A percentile compares a stretch with the other conserved stretches of the same genome.
Conservation (phyloP, 371 early-diverging fungal genomes). For the Mortierella sp. region DNA sequence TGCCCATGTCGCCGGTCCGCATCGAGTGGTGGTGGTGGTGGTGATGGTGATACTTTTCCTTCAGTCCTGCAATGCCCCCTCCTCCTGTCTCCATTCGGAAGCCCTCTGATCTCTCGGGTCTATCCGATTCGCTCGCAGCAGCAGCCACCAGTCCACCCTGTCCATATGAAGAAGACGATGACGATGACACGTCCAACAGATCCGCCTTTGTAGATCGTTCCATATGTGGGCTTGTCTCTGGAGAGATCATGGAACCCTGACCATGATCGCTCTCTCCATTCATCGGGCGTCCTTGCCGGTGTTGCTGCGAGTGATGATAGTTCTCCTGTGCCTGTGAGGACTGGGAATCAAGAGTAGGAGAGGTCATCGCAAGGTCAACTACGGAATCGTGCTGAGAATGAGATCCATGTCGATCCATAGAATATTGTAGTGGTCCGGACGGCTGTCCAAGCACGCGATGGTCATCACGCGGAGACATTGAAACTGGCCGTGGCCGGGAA, state of each 20-base stretch:
- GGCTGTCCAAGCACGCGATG: slow-evolving; percentile 26
- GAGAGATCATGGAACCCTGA: slow-evolving; percentile 2
- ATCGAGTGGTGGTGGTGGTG: too few relatives aligned
- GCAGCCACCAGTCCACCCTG: slow-evolving; percentile 23
- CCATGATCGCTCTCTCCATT: slow-evolving; percentile 15
- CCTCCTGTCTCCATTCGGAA: neutral
- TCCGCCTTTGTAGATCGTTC: slow-evolving; percentile 3
- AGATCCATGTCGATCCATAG: slow-evolving; percentile 13
- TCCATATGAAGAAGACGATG: too few relatives aligned
- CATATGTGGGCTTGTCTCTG: slow-evolving; percentile 8
- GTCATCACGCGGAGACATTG: slow-evolving; percentile 41
- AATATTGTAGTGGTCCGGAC: neutral
- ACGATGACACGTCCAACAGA: neutral
- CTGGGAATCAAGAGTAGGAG: slow-evolving; percentile 15
- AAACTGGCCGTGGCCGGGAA: slow-evolving; percentile 10
- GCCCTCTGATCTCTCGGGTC: neutral
- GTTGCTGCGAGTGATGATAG: slow-evolving; percentile 2
- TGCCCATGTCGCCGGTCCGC: slow-evolving; percentile 7
- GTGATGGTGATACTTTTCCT: slow-evolving; percentile 18
- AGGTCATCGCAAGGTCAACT: slow-evolving; percentile 30
- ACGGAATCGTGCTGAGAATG: slow-evolving; percentile 14
- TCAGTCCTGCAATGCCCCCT: slow-evolving; percentile 8
- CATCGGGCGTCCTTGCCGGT: neutral
- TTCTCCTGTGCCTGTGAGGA: neutral
- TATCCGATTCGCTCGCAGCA: neutral